Conservation (phyloP, 768 basidiomycete genomes). For the Psilocybe tampanensis region DNA sequence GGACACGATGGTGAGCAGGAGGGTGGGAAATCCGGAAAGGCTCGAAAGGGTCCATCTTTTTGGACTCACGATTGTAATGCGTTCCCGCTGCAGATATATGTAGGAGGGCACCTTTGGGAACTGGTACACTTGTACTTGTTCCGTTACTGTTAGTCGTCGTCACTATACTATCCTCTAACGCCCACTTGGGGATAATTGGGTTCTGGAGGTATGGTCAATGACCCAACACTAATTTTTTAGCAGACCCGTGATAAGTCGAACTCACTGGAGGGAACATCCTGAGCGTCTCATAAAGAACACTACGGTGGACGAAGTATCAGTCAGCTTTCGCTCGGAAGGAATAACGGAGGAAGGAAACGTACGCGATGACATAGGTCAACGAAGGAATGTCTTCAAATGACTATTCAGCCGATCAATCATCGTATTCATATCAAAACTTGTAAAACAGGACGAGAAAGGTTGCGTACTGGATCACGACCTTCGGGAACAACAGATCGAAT, state of each 20-base stretch:
- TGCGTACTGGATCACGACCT: slow-evolving; percentile 16
- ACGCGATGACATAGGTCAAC: slow-evolving; percentile 16
- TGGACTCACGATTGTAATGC: slow-evolving; percentile 51
- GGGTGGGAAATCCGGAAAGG: too few relatives aligned
- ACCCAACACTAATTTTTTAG: too few relatives aligned
- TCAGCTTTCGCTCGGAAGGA: neutral
- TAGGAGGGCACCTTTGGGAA: slow-evolving; percentile 37
- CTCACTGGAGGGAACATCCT: neutral
- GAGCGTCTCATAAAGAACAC: neutral
- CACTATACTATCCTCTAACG: slow-evolving; percentile 46
- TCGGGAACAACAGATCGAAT: slow-evolving; percentile 31
- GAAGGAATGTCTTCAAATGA: slow-evolving; percentile 18
- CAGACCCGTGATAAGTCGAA: neutral
- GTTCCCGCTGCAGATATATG: neutral
- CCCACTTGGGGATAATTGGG: slow-evolving; percentile 40
- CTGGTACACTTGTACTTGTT: slow-evolving; percentile 35
- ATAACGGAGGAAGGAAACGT: neutral
- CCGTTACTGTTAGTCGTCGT: slow-evolving; percentile 36
- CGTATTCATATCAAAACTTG: neutral
- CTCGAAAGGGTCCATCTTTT: too few relatives aligned
- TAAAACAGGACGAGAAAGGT: neutral
- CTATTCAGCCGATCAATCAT: neutral
- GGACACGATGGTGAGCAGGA: neutral
- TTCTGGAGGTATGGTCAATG: neutral
- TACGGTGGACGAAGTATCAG: neutral